A percentile compares a stretch with the other conserved stretches of the same genome.
Evolutionary conservation across 768 basidiomycete species (phyloP).

Genomic region (Lentinula edodes): DNA sequence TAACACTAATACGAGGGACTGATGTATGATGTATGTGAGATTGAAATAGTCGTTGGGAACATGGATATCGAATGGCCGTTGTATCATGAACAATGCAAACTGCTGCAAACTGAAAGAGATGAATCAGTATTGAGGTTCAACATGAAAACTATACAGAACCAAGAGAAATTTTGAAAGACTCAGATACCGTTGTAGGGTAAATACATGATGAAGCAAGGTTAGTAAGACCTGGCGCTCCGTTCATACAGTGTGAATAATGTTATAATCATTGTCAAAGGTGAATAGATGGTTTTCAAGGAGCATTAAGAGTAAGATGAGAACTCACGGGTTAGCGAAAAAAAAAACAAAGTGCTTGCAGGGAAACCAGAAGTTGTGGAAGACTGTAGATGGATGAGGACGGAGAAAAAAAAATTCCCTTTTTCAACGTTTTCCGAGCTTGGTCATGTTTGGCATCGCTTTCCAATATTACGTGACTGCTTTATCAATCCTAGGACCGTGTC

Average conservation of each 20-base stretch:
- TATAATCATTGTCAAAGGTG: conserved; percentile 43
- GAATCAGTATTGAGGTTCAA: conserved; percentile 9
- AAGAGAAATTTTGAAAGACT: conserved; percentile 26
- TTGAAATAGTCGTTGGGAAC: not conserved
- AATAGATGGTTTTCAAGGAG: not conserved
- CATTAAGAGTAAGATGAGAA: not conserved
- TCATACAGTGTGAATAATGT: conserved; percentile 76
- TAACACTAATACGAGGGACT: not conserved
- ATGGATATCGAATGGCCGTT: not conserved
- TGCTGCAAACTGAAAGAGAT: conserved; percentile 2
- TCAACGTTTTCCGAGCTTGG: not conserved
- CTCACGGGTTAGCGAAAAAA: not conserved
- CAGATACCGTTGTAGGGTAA: conserved; percentile 85
- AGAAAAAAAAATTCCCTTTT: not conserved
- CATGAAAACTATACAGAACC: not conserved
- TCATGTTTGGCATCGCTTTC: not conserved
- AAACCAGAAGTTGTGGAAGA: not conserved
- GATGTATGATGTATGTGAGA: not conserved
- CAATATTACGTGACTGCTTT: not conserved
- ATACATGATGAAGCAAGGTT: conserved; percentile 42
- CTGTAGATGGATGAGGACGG: no score
- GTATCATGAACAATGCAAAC: not conserved
- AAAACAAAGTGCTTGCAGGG: no score
- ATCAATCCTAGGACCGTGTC: no score
- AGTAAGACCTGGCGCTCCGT: conserved; percentile 27